Evolutionary conservation across 73 alveolate genomes (phyloP), one percentile per base, ranked within the genome.

Genomic region (Paraurostyla sp.): DNA sequence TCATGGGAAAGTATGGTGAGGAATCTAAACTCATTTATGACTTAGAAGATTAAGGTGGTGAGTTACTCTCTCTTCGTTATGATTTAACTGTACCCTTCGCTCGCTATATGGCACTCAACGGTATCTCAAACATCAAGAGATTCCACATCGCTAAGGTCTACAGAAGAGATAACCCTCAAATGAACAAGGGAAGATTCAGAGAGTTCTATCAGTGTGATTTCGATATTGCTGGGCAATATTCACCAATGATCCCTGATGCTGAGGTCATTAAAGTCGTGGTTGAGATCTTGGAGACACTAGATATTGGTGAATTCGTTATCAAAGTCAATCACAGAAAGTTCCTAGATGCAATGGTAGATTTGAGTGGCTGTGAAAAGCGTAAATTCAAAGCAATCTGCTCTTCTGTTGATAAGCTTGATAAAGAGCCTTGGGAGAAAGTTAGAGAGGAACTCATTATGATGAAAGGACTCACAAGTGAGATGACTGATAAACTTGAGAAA

Each of bases 71-170:
- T 38, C 86, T 97, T 65, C 76, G 99, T 92, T 97, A 97, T 71
- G 99, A 97, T 89, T 92, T 97, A 71, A 96, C 99, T 18, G 99
- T 96, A 9, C 99, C 99, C 7, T 95, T 97, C 76, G 99, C 99
- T 16, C 59, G 99, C 45, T 97, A 49, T 75, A 82, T 95, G 45
- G 99, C 99, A 2, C 83, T 83, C 18, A 91, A 96, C 58, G 80
- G 92, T 42, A 45, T 97, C 30, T 73, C 93, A 20, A 80, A 93
- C 22, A 71, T 96, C 71, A 97, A 97, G 94, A 90, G 99, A 90
- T 97, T 59, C 94, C 99, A 97, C 91, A 97, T 97, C 65, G 99
- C 98, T 9, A 97, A 97, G 85, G 99, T 97, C 13, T 97, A 97
- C 92, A 93, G 99, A 89, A 93, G 99, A 87, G 99, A 97, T 82